Evolutionary conservation across 148 eudicot genomes (phyloP).

Genomic region (Cornus kousa): DNA sequence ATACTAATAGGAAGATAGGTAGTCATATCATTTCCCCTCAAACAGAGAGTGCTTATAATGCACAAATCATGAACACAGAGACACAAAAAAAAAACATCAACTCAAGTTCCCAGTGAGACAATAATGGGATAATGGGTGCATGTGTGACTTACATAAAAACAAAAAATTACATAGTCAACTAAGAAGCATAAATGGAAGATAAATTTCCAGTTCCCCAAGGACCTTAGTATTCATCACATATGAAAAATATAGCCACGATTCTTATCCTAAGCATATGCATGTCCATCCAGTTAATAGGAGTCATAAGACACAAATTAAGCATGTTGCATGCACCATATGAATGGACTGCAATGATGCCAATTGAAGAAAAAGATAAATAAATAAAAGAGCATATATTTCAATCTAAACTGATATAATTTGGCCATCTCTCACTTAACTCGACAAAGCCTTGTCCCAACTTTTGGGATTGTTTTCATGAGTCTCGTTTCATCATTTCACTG

Average conservation of each 20-base stretch:
- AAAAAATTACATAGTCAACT: not conserved
- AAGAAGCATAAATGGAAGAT: not conserved
- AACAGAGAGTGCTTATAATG: not conserved
- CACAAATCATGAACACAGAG: not conserved
- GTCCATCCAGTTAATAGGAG: not conserved
- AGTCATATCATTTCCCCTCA: not conserved
- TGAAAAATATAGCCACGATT: not conserved
- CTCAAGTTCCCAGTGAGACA: no score
- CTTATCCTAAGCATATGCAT: not conserved
- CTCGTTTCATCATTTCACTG: no score
- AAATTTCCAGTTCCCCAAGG: no score
- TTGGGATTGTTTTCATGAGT: no score
- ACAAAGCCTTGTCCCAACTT: no score
- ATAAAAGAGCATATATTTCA: not conserved
- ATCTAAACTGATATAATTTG: not conserved
- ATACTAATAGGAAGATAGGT: not conserved
- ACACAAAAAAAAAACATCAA: not conserved
- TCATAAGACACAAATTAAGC: not conserved
- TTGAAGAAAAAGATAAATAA: no score
- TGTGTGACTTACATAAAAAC: not conserved
- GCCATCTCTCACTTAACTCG: not conserved
- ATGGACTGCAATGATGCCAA: no score
- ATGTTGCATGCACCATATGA: not conserved
- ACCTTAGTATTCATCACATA: not conserved
- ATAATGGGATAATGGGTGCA: no score